Percentiles rank a stretch among this genome's conserved stretches.
Conservation (phyloP, 1,284 basidiomycete genomes). For the Austroboletus novae-zelandiae region DNA sequence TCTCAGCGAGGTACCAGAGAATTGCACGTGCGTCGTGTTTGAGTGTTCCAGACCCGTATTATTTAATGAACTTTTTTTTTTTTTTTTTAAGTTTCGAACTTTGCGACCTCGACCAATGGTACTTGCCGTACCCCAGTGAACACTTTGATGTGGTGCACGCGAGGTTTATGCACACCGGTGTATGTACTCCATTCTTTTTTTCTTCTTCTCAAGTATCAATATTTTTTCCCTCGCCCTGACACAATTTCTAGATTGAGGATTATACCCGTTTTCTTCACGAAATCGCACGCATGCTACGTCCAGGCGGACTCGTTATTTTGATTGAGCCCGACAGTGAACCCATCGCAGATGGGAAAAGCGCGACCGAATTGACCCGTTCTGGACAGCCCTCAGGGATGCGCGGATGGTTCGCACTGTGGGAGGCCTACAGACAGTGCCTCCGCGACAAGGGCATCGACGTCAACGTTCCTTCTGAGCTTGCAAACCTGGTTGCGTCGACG, state of each 20-base stretch:
- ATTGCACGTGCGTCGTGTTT: constrained; percentile 55
- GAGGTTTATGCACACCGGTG: constrained; percentile 60
- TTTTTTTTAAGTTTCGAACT: constrained; percentile 54
- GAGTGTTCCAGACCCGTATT: constrained; percentile 4
- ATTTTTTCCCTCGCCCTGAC: constrained; percentile 6
- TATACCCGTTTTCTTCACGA: constrained; percentile 59
- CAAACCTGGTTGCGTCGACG: constrained; percentile 43
- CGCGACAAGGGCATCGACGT: constrained; percentile 50
- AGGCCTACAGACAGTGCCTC: constrained; percentile 54
- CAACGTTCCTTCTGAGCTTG: constrained; percentile 52
- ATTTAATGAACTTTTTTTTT: constrained; percentile 4
- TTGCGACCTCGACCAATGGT: constrained; percentile 57
- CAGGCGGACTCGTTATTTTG: constrained; percentile 65
- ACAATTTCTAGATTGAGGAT: constrained; percentile 48
- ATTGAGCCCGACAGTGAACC: constrained; percentile 58
- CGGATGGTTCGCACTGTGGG: constrained; percentile 63
- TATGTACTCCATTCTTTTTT: constrained; percentile 24
- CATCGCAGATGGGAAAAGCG: constrained; percentile 42
- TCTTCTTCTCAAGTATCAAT: background rate
- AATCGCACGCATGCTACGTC: constrained; percentile 60
- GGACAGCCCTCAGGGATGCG: constrained; percentile 41
- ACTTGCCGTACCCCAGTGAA: constrained; percentile 57
- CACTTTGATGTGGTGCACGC: constrained; percentile 68
- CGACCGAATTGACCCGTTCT: constrained; percentile 35
- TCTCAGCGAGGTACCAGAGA: constrained; percentile 57